Evolutionary conservation across 1,284 basidiomycete genomes (phyloP), one percentile per base, ranked within the genome.

Genomic region (Marasmius sp.): DNA sequence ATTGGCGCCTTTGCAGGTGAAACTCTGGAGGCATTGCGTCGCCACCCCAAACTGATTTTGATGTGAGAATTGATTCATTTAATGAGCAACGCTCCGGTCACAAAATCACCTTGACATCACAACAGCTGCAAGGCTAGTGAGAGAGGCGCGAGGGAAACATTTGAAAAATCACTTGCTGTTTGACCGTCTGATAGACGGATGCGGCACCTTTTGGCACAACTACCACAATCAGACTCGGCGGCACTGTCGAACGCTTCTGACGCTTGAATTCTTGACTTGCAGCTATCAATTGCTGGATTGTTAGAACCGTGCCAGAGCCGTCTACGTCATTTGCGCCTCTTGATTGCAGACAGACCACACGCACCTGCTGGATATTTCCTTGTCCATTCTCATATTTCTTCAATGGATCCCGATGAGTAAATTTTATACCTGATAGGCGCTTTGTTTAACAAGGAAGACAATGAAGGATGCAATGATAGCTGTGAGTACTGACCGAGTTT

Each of bases 1-100:
- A 56, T 77, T 83, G 1, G 79, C 81, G 1, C 69, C 58, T n/a
- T 57, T 68, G 65, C 78, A 79, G 60, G 82, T 83, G 3, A 38
- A 59, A 4, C 70, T 67, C 67, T 79, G 80, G 64, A 84, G 48
- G 67, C 82, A 83, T 60, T 83, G 81, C 0, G 52, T 54, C 8
- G 52, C 34, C 36, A 54, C 52, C 3, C 52, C 52, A n/a, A 38
- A 34, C 52, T 80, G 57, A 3, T 50, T 11, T 18, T 16, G 12
- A 37, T n/a, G 14, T 38, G 5, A 36, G 5, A 18, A 18, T 20
- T n/a, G 1, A 54, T 38, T n/a, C 12, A 38, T 6, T 14, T 34
- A 1, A 38, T 12, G 1, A 5, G 38, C 9, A 1, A 38, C 16
- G 52, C 9, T 14, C 8, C 8, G 20, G 16, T n/a, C 8, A 54